Evolutionary conservation across 1,284 basidiomycete genomes (phyloP).

Genomic region (Entoloma clypeatum): DNA sequence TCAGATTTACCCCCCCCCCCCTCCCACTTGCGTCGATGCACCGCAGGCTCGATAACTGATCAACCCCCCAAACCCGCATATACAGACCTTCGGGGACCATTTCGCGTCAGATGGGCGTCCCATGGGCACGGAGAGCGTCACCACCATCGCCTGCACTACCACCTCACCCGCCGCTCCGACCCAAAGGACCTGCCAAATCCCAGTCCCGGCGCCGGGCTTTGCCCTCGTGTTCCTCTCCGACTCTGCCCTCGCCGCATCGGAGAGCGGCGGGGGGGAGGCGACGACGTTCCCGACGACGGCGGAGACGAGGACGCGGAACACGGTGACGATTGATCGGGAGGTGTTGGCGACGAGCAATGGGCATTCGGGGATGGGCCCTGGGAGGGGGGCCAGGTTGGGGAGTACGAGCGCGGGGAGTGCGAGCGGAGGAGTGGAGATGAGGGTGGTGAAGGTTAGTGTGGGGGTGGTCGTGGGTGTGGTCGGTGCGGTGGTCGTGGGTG

Average conservation of each 20-base stretch:
- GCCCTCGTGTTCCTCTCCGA: conserved; percentile 67
- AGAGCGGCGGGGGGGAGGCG: conserved; percentile 61
- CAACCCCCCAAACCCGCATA: conserved; percentile 6
- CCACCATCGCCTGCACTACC: conserved; percentile 48
- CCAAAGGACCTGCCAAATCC: conserved; percentile 54
- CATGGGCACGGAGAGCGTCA: conserved; percentile 46
- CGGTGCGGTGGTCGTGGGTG: too few species aligned
- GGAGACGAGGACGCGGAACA: conserved; percentile 44
- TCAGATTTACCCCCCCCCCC: conserved; percentile 17
- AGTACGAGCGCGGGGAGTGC: conserved; percentile 40
- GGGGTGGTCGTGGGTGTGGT: too few species aligned
- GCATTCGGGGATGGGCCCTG: conserved; percentile 35
- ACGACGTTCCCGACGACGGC: conserved; percentile 54
- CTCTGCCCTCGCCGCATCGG: conserved; percentile 39
- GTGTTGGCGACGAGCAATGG: conserved; percentile 51
- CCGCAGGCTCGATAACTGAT: conserved; percentile 11
- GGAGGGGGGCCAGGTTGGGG: conserved; percentile 28
- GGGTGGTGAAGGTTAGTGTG: too few species aligned
- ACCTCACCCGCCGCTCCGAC: too few species aligned
- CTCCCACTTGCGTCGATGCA: background rate
- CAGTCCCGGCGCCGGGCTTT: conserved; percentile 63
- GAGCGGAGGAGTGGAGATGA: conserved; percentile 3
- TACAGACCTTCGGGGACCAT: conserved; percentile 58
- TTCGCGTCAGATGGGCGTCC: conserved; percentile 65
- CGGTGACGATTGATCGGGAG: conserved; percentile 36